Conservation (phyloP, 805 yeast genomes). For the Sungouiozyma ichnusensis region DNA sequence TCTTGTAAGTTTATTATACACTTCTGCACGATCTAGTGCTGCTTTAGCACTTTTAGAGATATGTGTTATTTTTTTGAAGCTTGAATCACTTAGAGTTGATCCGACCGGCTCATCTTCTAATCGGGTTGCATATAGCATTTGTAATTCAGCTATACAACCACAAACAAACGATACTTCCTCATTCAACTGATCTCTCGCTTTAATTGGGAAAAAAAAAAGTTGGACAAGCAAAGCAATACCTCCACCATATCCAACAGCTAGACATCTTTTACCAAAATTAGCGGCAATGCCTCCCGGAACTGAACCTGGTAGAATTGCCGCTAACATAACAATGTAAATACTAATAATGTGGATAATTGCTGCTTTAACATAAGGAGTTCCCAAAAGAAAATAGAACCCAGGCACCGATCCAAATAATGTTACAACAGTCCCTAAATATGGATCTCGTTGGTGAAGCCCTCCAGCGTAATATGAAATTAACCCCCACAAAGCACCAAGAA, state of each 20-base stretch:
- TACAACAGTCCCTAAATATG: slow-evolving; percentile 34
- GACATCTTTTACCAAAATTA: slow-evolving; percentile 40
- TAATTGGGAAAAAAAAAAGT: slow-evolving; percentile 35
- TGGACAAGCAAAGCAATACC: slow-evolving; percentile 38
- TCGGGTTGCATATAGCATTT: slow-evolving; percentile 32
- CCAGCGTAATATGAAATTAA: slow-evolving; percentile 38
- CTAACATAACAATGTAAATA: slow-evolving; percentile 37
- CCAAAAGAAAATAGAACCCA: slow-evolving; percentile 36
- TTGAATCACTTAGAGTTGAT: slow-evolving; percentile 22
- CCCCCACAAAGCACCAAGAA: slow-evolving; percentile 41
- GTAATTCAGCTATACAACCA: slow-evolving; percentile 32
- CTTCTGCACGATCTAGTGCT: slow-evolving; percentile 33
- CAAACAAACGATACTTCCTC: slow-evolving; percentile 34
- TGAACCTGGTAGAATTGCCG: slow-evolving; percentile 33
- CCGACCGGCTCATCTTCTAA: slow-evolving; percentile 29
- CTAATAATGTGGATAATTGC: slow-evolving; percentile 41
- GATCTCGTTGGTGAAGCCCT: slow-evolving; percentile 32
- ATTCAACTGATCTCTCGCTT: slow-evolving; percentile 36
- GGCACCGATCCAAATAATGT: slow-evolving; percentile 36
- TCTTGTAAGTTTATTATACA: slow-evolving; percentile 32
- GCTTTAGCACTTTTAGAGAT: slow-evolving; percentile 31
- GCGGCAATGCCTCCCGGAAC: slow-evolving; percentile 31
- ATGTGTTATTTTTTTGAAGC: slow-evolving; percentile 26
- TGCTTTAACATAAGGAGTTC: slow-evolving; percentile 40
- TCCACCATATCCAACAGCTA: slow-evolving; percentile 43